phyloP scores from a whole-genome alignment of 2,329 filamentous ascomycete species.

The Lecanicillium sp. region DNA sequence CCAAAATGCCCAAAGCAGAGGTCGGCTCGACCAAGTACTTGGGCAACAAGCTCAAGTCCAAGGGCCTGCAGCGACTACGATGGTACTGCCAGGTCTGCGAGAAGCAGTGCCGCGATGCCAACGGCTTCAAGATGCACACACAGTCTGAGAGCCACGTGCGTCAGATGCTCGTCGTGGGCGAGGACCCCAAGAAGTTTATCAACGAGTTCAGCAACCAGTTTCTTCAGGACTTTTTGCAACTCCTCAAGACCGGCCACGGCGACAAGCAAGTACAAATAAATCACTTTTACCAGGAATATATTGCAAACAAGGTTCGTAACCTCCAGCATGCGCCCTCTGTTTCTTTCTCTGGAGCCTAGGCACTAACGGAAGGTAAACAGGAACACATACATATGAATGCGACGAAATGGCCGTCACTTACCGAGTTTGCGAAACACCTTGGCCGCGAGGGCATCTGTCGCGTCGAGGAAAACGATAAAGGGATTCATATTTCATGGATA shows the following conservation, averaged over 20 bases:
- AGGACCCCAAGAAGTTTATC: slow-evolving; percentile 79
- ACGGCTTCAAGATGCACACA: slow-evolving; percentile 86
- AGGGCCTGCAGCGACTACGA: slow-evolving; percentile 69
- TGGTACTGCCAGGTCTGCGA: slow-evolving; percentile 89
- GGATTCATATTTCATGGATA: slow-evolving; percentile 80
- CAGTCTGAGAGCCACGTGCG: slow-evolving; percentile 80
- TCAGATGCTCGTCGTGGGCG: slow-evolving; percentile 80
- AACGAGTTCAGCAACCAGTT: slow-evolving; percentile 79
- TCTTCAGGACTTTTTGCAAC: slow-evolving; percentile 65
- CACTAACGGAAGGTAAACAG: slow-evolving; percentile 9
- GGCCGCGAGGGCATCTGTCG: slow-evolving; percentile 81
- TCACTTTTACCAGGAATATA: slow-evolving; percentile 92
- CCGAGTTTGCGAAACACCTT: slow-evolving; percentile 82
- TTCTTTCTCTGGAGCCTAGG: background rate
- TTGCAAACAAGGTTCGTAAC: slow-evolving; percentile 57
- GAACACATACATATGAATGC: slow-evolving; percentile 91
- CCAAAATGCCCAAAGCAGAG: slow-evolving; percentile 84
- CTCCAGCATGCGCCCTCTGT: background rate
- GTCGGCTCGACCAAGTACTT: slow-evolving; percentile 86
- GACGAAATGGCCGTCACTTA: slow-evolving; percentile 80
- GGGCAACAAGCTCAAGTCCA: slow-evolving; percentile 82
- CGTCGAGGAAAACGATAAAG: slow-evolving; percentile 84
- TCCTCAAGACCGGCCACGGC: slow-evolving; percentile 77
- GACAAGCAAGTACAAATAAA: slow-evolving; percentile 88
- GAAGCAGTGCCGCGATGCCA: slow-evolving; percentile 61